Base-by-base conservation (phyloP, 352 stramenopile genomes). In the Globisporangium nunn region DNA sequence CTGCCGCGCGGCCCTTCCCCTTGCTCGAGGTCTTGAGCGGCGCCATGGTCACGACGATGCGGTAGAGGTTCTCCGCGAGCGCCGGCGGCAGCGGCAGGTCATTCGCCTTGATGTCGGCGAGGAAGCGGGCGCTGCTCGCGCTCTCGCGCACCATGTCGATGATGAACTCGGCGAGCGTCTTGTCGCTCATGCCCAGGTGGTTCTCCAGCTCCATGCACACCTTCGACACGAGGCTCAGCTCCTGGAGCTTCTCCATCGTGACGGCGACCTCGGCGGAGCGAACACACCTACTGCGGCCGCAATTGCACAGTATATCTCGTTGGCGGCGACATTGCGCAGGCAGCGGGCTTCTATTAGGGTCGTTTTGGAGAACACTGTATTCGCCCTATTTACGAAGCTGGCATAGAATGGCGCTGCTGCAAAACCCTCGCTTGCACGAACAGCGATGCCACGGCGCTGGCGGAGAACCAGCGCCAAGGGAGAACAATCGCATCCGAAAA, bases 131-230 rank as follows among this genome's bases (percentile, higher is more conserved):
- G 68, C 59, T 96, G 59, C 68, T 93, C 6, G 72, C 53, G 65
- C 73, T 88, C 45, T 86, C 68, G 50, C 90, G 80, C 48, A 95
- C 85, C 56, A 96, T 70, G 59, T 97, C 80, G 64, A 97, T 96
- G 37, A 98, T 81, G 61, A 98, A 98, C 81, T 98, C 96, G 11
- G 96, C 87, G 52, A 99, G 77, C 39, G 95, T 99, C 65, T 97
- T 96, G 72, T 99, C 97, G 57, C 88, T 93, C 70, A 99, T 88
- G 41, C 93, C 92, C 53, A 99, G 71, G 58, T 95, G 81, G 70
- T 98, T 93, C 64, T 93, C 85, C 55, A 95, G 74, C 69, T 90
- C 81, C 63, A 75, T 84, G 66, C 84, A 93, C 58, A 95, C 75
- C 77, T 95, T 95, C 63, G 82, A 95, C 67, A 95, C 67, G 57